A percentile compares a stretch with the other conserved stretches of the same genome.
phyloP scores from a whole-genome alignment of 306 rosid genomes.

The Psophocarpus tetragonolobus region DNA sequence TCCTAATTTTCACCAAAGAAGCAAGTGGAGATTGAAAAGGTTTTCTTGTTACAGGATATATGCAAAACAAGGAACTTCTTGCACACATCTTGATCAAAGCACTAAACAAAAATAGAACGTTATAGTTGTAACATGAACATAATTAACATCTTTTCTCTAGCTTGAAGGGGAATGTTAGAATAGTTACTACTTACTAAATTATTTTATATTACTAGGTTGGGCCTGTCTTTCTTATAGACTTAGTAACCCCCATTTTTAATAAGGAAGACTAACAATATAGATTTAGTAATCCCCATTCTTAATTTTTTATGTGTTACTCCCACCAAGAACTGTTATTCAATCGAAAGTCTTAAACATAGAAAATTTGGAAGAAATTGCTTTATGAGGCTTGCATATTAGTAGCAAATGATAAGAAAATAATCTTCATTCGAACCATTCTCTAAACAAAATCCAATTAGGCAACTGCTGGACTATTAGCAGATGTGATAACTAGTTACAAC shows the following conservation, averaged over 20 bases:
- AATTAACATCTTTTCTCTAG: neutral
- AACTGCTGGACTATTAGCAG: neutral
- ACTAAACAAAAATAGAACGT: neutral
- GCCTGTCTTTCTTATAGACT: neutral
- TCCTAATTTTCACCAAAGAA: neutral
- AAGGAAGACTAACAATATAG: neutral
- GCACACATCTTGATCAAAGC: neutral
- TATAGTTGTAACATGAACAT: neutral
- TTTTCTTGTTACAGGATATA: neutral
- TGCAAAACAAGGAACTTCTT: neutral
- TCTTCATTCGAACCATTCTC: neutral
- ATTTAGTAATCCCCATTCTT: neutral
- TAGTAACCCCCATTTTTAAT: neutral
- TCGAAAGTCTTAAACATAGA: neutral
- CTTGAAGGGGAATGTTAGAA: neutral
- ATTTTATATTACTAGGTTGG: neutral
- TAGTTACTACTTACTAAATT: neutral
- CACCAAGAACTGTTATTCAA: neutral
- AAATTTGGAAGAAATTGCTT: neutral
- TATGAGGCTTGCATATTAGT: neutral
- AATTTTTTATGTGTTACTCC: neutral
- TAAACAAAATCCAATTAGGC: neutral
- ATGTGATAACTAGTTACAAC: slow-evolving; percentile 6
- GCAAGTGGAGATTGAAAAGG: neutral
- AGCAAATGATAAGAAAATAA: neutral